Base-by-base conservation (phyloP, 768 basidiomycete genomes). In the Phylloporus rhodoxanthus region DNA sequence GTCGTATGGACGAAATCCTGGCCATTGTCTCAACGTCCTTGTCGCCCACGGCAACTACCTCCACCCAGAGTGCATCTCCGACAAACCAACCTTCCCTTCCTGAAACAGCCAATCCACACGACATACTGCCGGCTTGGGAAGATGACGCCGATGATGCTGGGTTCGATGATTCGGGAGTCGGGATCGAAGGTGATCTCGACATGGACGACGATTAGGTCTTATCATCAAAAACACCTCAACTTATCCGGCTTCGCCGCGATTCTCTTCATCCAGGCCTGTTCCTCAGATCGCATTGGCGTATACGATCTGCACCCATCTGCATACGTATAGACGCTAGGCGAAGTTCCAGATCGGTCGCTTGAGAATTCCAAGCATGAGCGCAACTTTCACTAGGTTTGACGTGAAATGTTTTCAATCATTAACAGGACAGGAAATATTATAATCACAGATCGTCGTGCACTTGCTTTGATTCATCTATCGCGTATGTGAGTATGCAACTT, bases 151-250 rank as follows among this genome's bases (percentile, higher is more conserved):
- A 79, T 36, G 80, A 80, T n/a, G 65, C 71, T 15, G 70, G 76
- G 5, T 86, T 82, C 50, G 84, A 85, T 48, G 84, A 87, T 57
- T 67, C 69, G 4, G 85, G 85, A 5, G 73, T 65, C 8, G 84
- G 84, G 9, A 66, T 85, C 2, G 82, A 87, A 62, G 85, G 82
- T 4, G 84, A 87, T 61, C 70, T 87, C 44, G 85, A 85, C 53
- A 75, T 83, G 67, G 80, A 64, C 30, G 51, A 84, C 2, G 81
- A 80, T 44, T 79, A 34, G 54, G 37, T 23, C n/a, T 20, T 20
- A 20, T 17, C 34, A 14, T 21, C 19, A 38, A 46, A 38, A 20
- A 11, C 26, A 21, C 20, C 2, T 4, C 25, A 28, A 10, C 19
- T 38, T 21, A 5, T 47, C 20, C 26, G 15, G 3, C 43, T 21